Evolutionary conservation across 2,329 filamentous ascomycete genomes (phyloP).

Genomic region (Rutstroemia sp.): DNA sequence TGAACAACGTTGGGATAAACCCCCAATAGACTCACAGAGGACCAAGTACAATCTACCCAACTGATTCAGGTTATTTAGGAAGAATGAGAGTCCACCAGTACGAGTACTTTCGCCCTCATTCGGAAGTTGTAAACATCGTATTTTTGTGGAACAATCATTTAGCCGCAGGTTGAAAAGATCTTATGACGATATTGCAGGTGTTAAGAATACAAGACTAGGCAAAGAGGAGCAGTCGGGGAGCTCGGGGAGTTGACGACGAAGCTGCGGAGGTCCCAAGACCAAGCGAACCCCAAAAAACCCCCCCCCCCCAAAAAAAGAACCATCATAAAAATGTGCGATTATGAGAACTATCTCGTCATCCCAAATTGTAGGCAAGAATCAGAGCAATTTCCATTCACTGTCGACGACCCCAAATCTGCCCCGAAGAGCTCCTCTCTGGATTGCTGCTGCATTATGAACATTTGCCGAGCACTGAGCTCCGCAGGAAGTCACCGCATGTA

Average conservation of each 20-base stretch:
- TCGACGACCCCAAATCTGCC: no score
- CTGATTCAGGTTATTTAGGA: background rate
- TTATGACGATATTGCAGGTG: background rate
- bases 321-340: background rate
- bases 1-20: background rate
- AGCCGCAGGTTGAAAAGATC: background rate
- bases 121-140: background rate
- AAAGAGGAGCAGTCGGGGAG: background rate
- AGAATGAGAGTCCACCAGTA: background rate
- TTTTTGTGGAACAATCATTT: background rate
- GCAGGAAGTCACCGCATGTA: no score
- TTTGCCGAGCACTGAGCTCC: no score
- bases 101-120: background rate
- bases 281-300: no score
- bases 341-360: slow-evolving; percentile 1
- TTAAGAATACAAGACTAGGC: background rate
- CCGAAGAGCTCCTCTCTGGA: no score
- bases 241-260: background rate
- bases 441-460: no score
- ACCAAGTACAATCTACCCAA: background rate
- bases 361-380: no score
- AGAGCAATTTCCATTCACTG: no score
- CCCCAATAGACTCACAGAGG: background rate
- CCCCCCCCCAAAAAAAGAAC: no score
- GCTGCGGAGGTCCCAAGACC: background rate